Conservation (phyloP, 2,329 filamentous ascomycete genomes). For the Mycosphaerella arachidis region DNA sequence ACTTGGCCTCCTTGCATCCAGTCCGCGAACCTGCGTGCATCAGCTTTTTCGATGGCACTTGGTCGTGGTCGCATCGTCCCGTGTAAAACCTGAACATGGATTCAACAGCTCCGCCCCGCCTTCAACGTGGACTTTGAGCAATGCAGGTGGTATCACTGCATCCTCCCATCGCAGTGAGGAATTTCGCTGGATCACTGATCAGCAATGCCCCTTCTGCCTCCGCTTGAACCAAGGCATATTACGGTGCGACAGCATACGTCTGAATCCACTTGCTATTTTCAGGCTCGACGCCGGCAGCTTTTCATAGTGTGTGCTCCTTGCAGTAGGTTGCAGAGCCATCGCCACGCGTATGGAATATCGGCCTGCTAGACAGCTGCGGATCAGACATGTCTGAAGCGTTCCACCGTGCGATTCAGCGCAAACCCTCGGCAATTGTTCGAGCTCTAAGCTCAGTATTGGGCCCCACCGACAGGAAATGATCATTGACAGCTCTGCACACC, state of each 20-base stretch:
- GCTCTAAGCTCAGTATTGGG: slow-evolving; percentile 5
- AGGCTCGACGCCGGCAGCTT: slow-evolving; percentile 6
- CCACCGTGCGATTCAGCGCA: slow-evolving; percentile 5
- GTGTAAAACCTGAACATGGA: slow-evolving; percentile 22
- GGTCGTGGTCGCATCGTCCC: neutral
- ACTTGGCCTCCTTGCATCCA: slow-evolving; percentile 14
- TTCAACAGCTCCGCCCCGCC: slow-evolving; percentile 20
- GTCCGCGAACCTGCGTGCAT: slow-evolving; percentile 15
- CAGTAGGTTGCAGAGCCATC: slow-evolving; percentile 24
- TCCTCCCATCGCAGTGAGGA: slow-evolving; percentile 21
- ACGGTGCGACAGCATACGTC: slow-evolving; percentile 16
- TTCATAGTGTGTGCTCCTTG: slow-evolving; percentile 20
- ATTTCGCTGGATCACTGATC: slow-evolving; percentile 23
- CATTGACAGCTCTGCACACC: slow-evolving; percentile 19
- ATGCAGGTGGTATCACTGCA: slow-evolving; percentile 8
- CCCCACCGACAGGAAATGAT: slow-evolving; percentile 26
- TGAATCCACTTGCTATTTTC: slow-evolving; percentile 9
- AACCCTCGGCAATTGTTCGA: neutral
- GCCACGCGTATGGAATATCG: slow-evolving; percentile 19
- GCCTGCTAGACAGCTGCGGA: neutral
- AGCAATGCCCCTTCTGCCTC: slow-evolving; percentile 19
- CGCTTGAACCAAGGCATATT: slow-evolving; percentile 21
- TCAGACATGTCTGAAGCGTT: neutral
- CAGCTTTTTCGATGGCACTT: neutral
- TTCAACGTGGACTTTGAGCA: slow-evolving; percentile 15